Percentiles rank a stretch among this genome's conserved stretches.
Evolutionary conservation across 305 asterid species (phyloP).

Genomic region (Fraxinus sp.): DNA sequence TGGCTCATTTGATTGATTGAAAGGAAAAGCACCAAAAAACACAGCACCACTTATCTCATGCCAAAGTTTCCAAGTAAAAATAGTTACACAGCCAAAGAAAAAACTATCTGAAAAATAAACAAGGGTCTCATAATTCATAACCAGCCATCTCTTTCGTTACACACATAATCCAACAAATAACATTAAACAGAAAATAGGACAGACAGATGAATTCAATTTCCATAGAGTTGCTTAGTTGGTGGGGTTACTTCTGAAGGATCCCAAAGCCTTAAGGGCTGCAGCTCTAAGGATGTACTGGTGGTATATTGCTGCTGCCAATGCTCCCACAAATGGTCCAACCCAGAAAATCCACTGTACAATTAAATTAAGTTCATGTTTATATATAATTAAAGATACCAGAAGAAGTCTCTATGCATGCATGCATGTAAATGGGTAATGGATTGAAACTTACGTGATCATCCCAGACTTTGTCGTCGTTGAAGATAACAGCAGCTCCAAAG

Average conservation of each 20-base stretch:
- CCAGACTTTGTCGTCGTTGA: conserved; percentile 57
- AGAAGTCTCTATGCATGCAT: not conserved
- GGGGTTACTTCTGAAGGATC: conserved; percentile 89
- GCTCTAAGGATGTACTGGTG: conserved; percentile 82
- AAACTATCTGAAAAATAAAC: not conserved
- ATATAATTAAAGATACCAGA: not conserved
- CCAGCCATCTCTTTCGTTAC: conserved; percentile 28
- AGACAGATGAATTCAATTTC: conserved; percentile 15
- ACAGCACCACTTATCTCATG: not conserved
- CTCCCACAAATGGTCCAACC: conserved; percentile 91
- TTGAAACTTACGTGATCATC: conserved; percentile 66
- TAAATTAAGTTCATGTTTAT: not conserved
- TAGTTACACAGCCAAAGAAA: conserved; percentile 13
- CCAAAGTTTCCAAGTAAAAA: conserved; percentile 3
- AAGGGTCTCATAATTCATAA: conserved; percentile 4
- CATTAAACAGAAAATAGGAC: conserved; percentile 14
- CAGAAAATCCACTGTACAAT: conserved; percentile 82
- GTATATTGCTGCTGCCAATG: conserved; percentile 70
- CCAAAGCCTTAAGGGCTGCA: conserved; percentile 71
- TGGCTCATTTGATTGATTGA: not conserved
- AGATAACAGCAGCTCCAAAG: conserved; percentile 80
- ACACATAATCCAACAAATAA: conserved; percentile 26
- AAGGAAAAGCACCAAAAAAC: conserved; percentile 6
- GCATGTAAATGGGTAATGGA: not conserved
- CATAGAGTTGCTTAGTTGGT: conserved; percentile 39